These are phyloP conservation scores for Hyaloperonospora brassicae DNA, from an alignment of 352 stramenopile species.

Conservation along the genomic window DNA sequence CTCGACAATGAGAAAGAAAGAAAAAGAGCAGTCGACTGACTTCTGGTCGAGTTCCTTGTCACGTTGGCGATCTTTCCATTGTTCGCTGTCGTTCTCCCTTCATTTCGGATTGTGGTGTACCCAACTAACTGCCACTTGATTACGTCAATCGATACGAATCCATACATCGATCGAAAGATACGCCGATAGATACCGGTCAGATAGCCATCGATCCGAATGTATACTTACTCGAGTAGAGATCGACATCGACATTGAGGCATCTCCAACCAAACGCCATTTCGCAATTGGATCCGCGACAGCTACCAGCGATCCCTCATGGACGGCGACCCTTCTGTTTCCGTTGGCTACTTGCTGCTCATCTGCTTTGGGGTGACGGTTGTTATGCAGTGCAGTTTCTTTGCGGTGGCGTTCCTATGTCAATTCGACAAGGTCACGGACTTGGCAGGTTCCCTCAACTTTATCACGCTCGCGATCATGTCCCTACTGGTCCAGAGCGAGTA, in stretches of 20 bases:
- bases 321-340: conserved; percentile 21
- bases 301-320: conserved; percentile 2
- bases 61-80: too few species aligned
- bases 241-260: background rate
- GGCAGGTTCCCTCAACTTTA: conserved; percentile 53
- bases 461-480: conserved; percentile 40
- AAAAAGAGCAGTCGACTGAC: too few species aligned
- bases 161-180: too few species aligned
- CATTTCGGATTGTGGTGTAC: too few species aligned
- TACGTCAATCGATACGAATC: too few species aligned
- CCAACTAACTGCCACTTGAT: too few species aligned
- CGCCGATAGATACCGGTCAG: too few species aligned
- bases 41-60: too few species aligned
- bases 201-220: too few species aligned
- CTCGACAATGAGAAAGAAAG: too few species aligned
- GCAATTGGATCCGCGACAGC: background rate
- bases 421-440: conserved; percentile 67
- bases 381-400: conserved; percentile 60
- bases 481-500: conserved; percentile 40
- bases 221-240: too few species aligned
- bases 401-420: conserved; percentile 45
- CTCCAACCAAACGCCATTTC: background rate
- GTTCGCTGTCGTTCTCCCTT: too few species aligned
- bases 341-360: conserved; percentile 37
- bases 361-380: conserved; percentile 37